phyloP scores from a whole-genome alignment of 140 eudicot species.

The Senecio squalidus region DNA sequence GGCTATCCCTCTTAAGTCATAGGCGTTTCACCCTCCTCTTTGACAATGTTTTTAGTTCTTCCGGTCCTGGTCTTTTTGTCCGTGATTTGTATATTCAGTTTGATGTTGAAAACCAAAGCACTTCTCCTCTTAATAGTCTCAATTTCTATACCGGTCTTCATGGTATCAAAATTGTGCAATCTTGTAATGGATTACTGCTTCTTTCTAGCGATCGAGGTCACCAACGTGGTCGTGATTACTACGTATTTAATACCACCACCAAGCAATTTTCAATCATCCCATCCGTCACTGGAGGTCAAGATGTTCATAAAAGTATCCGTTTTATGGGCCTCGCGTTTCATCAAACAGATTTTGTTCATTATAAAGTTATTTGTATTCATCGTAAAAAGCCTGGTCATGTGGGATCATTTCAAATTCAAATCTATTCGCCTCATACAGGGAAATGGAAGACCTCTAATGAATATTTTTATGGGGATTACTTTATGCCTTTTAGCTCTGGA shows the following conservation, averaged over 20 bases:
- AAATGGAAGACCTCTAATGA: neutral
- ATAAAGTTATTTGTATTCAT: neutral
- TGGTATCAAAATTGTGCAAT: neutral
- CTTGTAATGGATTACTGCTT: neutral
- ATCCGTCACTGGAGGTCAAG: neutral
- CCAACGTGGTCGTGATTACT: neutral
- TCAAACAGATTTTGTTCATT: neutral
- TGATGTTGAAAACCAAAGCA: neutral
- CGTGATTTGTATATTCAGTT: neutral
- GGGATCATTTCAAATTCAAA: neutral
- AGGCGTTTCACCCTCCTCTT: neutral
- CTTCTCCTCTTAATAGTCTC: neutral
- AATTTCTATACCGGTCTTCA: neutral
- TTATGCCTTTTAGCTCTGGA: neutral
- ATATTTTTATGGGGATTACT: conserved; percentile 4
- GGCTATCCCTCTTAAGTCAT: neutral
- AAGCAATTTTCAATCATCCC: neutral
- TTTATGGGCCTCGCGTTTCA: neutral
- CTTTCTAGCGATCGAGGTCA: neutral
- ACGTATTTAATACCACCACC: neutral
- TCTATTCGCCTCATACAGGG: neutral
- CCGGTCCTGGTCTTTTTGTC: neutral
- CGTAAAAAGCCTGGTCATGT: neutral
- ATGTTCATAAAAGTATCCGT: neutral
- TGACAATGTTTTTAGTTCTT: neutral